Conservation (phyloP, 2,329 filamentous ascomycete genomes). For the Penicillium hordei region DNA sequence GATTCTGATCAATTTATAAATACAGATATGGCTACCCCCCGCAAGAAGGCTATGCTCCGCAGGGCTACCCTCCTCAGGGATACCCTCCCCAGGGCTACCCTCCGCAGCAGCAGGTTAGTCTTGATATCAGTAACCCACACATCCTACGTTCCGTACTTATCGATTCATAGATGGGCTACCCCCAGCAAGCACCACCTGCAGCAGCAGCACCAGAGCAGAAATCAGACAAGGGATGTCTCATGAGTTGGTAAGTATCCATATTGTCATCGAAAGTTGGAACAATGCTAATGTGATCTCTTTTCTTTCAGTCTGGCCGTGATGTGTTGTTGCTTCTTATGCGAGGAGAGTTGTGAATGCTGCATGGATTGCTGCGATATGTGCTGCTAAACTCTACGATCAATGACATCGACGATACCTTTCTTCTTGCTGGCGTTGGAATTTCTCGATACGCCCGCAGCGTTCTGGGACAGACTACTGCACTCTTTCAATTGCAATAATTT, state of each 20-base stretch:
- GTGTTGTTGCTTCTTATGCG: conserved; percentile 65
- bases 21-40: conserved; percentile 21
- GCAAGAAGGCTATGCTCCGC: neutral
- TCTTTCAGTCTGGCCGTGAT: conserved; percentile 52
- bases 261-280: neutral
- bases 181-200: conserved; percentile 13
- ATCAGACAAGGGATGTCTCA: conserved; percentile 44
- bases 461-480: conserved; percentile 7
- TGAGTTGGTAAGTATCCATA: conserved; percentile 46
- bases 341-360: conserved; percentile 65
- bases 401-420: conserved; percentile 26
- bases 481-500: conserved; percentile 6
- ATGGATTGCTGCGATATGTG: conserved; percentile 53
- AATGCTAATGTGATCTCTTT: conserved; percentile 10
- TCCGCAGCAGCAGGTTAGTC: neutral
- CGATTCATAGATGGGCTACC: neutral
- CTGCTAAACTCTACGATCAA: conserved; percentile 31
- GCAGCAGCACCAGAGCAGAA: conserved; percentile 36
- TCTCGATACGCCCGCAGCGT: conserved; percentile 3
- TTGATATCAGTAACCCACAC: neutral
- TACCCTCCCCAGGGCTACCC: conserved; percentile 29
- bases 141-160: neutral
- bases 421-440: conserved; percentile 24
- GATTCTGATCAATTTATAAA: neutral
- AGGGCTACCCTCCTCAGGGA: neutral